These are phyloP conservation scores for Erysimum cheiranthoides DNA, from an alignment of 345 rosid genomes.

Conservation along the genomic window DNA sequence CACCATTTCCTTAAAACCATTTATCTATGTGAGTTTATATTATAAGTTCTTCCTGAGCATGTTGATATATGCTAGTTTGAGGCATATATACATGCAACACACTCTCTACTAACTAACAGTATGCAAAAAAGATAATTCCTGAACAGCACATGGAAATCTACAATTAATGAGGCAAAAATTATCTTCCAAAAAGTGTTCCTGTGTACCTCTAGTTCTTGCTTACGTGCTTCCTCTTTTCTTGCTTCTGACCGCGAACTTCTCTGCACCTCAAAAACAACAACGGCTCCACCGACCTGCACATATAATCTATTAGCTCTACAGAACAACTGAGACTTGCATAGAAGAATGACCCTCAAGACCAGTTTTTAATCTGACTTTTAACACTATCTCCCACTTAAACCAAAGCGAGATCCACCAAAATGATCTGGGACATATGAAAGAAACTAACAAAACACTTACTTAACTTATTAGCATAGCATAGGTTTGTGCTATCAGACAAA, in stretches of 20 bases:
- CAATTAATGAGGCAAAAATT: background rate
- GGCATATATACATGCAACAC: background rate
- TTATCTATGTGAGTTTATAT: background rate
- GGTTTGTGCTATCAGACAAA: constrained; percentile 4
- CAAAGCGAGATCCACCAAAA: constrained; percentile 17
- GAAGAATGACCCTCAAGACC: constrained; percentile 22
- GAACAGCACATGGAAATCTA: constrained; percentile 11
- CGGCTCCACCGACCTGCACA: constrained; percentile 80
- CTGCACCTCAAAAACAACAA: constrained; percentile 84
- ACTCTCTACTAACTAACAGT: constrained; percentile 9
- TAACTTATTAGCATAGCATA: background rate
- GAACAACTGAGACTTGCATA: constrained; percentile 11
- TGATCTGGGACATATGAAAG: constrained; percentile 5
- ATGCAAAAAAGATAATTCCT: background rate
- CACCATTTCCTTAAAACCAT: background rate
- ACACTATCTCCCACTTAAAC: constrained; percentile 26
- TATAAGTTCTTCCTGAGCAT: background rate
- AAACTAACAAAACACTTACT: constrained; percentile 4
- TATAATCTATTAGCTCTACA: constrained; percentile 22
- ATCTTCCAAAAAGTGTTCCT: background rate
- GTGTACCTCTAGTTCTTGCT: constrained; percentile 74
- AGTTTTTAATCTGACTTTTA: background rate
- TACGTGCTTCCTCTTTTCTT: constrained; percentile 77
- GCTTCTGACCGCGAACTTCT: constrained; percentile 92
- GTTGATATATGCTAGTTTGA: background rate